Evolutionary conservation across 2,329 filamentous ascomycete species (phyloP).

Genomic region (Acrocalymma vagum): DNA sequence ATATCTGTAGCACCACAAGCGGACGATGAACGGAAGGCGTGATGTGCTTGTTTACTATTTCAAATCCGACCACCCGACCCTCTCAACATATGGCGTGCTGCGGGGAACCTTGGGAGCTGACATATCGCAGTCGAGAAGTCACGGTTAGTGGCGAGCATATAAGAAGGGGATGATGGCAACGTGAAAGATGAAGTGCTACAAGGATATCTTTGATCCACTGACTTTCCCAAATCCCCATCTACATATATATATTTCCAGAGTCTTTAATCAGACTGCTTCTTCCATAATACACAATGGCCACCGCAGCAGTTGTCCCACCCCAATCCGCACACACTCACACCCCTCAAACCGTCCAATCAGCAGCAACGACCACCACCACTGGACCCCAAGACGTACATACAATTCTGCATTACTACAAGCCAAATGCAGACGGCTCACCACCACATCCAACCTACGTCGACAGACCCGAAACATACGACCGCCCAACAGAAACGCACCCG

Average conservation of each 20-base stretch:
- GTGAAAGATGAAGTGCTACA: too few relatives aligned
- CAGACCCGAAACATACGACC: conserved; percentile 43
- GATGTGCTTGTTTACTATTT: conserved; percentile 14
- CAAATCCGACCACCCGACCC: conserved; percentile 24
- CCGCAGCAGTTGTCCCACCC: conserved; percentile 34
- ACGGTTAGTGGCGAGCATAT: conserved; percentile 8
- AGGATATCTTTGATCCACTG: too few relatives aligned
- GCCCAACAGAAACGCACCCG: conserved; percentile 34
- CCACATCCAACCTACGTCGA: conserved; percentile 37
- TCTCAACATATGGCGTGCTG: conserved; percentile 38
- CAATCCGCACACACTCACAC: conserved; percentile 24
- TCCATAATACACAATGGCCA: conserved; percentile 31
- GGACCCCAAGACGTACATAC: conserved; percentile 34
- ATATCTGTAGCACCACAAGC: not conserved
- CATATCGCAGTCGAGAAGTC: conserved; percentile 21
- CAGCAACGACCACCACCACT: not conserved
- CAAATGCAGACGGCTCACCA: conserved; percentile 39
- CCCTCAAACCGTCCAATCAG: conserved; percentile 19
- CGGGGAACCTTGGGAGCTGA: conserved; percentile 38
- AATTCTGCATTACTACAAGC: conserved; percentile 36
- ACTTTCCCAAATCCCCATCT: too few relatives aligned
- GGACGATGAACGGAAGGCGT: conserved; percentile 1
- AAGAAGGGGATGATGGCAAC: too few relatives aligned
- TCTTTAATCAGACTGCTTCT: too few relatives aligned
- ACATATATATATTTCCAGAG: too few relatives aligned